These are phyloP conservation scores for Fragilariopsis cylindrus DNA, from an alignment of 108 stramenopile genomes.

Conservation along the genomic window DNA sequence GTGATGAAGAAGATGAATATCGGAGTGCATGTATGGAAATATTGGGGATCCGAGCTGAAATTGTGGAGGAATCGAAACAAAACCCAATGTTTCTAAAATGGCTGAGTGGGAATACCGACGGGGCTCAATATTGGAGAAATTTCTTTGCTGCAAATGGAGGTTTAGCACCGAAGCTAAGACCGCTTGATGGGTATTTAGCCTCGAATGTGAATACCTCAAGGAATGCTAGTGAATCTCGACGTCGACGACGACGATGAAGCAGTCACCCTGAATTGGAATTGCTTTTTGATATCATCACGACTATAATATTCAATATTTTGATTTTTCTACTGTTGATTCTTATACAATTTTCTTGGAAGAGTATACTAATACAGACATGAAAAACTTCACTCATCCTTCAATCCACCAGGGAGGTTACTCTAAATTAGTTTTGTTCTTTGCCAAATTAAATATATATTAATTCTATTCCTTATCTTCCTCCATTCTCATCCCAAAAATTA, in stretches of 20 bases:
- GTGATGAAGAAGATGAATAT: conserved; percentile 66
- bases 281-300: no score
- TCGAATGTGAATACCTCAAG: neutral
- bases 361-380: no score
- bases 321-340: no score
- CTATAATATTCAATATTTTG: no score
- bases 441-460: no score
- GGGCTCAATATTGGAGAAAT: conserved; percentile 64
- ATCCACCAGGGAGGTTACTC: neutral
- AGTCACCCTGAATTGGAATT: no score
- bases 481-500: no score
- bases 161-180: conserved; percentile 59
- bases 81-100: conserved; percentile 80
- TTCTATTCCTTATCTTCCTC: no score
- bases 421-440: no score
- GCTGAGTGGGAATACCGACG: conserved; percentile 76
- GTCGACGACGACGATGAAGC: conserved; percentile 25
- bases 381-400: conserved; percentile 10
- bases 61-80: conserved; percentile 83
- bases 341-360: no score
- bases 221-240: conserved; percentile 4
- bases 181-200: conserved; percentile 23
- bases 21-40: conserved; percentile 55
- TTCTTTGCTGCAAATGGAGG: conserved; percentile 77
- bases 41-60: conserved; percentile 75